phyloP scores from a whole-genome alignment of 805 yeast genomes.

The Candida arabinofermentans region DNA sequence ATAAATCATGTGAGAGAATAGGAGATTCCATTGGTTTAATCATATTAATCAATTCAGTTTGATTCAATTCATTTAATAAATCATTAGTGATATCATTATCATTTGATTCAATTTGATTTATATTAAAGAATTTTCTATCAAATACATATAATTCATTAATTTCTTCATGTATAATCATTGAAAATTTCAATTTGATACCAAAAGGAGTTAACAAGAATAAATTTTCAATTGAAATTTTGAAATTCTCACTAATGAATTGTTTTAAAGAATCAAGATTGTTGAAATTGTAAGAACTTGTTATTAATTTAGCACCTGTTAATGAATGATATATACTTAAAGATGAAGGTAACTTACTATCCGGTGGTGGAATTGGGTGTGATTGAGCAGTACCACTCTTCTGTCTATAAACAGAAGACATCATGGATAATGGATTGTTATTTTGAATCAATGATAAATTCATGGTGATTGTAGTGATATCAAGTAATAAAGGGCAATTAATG shows the following conservation, averaged over 20 bases:
- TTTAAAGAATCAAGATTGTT: slow-evolving; percentile 39
- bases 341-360: slow-evolving; percentile 15
- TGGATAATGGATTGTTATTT: slow-evolving; percentile 22
- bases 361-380: slow-evolving; percentile 1
- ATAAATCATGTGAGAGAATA: slow-evolving; percentile 19
- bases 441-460: slow-evolving; percentile 19
- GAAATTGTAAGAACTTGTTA: slow-evolving; percentile 36
- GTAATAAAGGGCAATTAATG: not conserved
- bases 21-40: slow-evolving; percentile 34
- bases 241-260: slow-evolving; percentile 36
- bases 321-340: slow-evolving; percentile 36
- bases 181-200: slow-evolving; percentile 57
- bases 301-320: slow-evolving; percentile 38
- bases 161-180: slow-evolving; percentile 44
- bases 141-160: slow-evolving; percentile 54
- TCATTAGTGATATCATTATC: slow-evolving; percentile 15
- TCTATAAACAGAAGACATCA: slow-evolving; percentile 26
- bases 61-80: slow-evolving; percentile 22
- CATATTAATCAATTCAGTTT: slow-evolving; percentile 25
- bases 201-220: slow-evolving; percentile 57
- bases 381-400: slow-evolving; percentile 9
- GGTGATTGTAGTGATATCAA: not conserved
- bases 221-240: slow-evolving; percentile 38
- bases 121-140: slow-evolving; percentile 54
- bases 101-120: slow-evolving; percentile 18